Base-by-base conservation (phyloP, 805 yeast species). In the Maudiozyma pseudohumilis region DNA sequence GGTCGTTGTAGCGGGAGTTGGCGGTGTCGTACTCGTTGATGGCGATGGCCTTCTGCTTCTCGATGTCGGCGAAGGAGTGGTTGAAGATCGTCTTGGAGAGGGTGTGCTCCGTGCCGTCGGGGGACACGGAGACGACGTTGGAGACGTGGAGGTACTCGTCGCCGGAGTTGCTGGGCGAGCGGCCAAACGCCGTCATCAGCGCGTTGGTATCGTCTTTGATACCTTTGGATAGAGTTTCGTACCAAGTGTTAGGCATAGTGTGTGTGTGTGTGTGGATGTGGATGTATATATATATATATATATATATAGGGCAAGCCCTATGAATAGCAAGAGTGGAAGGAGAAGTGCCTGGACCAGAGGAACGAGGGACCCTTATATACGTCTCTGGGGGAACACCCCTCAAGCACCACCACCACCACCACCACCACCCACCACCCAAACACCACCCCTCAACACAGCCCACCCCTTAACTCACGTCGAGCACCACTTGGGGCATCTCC, bases 11-110 rank as follows among this genome's bases (percentile, higher is more conserved):
- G 23, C 47, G 50, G 41, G 53, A 50, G 40, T 52, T 53, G 15
- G 54, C 53, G 23, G 39, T 40, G 35, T 55, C 60, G 38, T 42
- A 54, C 35, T 55, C 54, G 6, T 52, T 48, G 18, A 56, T 50
- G 12, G 60, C 59, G 18, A 45, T 42, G 2, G 59, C 60, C 32
- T 48, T 53, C 10, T 50, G 48, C 16, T 43, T 44, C 27, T 56
- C 61, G 5, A 55, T 55, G 29, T 53, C 50, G 21, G 44, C 47
- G 41, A 52, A 54, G 20, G 57, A 48, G 10, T 49, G 44, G 41
- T 52, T 48, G 38, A 55, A 52, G 23, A 55, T 53, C 4, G 55
- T 45, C 34, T 48, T 48, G 13, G 31, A 12, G 17, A 17, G 2
- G 11, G 4, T 10, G 18, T 8, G 9, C 11, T 12, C 16, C 7